Percentiles rank a stretch among this genome's conserved stretches.
Conservation (phyloP, 2,329 filamentous ascomycete species). For the Penicillium sp. region DNA sequence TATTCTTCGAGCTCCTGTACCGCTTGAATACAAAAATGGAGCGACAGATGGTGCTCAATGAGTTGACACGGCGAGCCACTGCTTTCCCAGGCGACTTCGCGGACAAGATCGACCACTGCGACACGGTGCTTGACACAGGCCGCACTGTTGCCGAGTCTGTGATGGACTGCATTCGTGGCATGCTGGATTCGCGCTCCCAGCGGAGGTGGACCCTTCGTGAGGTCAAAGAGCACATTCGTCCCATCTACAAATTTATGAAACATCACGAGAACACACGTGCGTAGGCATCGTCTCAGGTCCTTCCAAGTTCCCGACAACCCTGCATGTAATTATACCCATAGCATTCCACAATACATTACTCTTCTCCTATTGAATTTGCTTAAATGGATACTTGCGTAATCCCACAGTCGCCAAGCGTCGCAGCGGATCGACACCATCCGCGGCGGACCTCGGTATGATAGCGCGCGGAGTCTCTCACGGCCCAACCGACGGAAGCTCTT, state of each 20-base stretch:
- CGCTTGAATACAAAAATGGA: conserved; percentile 49
- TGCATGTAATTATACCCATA: conserved; percentile 9
- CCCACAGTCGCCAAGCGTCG: neutral
- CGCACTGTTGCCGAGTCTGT: conserved; percentile 29
- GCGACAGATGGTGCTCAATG: conserved; percentile 38
- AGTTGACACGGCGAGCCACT: conserved; percentile 31
- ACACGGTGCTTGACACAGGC: conserved; percentile 19
- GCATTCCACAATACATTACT: conserved; percentile 13
- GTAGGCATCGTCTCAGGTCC: neutral
- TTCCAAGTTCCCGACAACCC: neutral
- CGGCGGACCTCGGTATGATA: conserved; percentile 14
- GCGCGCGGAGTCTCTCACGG: conserved; percentile 10
- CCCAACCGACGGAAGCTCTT: conserved; percentile 1
- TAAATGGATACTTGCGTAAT: neutral
- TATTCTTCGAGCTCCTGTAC: conserved; percentile 57
- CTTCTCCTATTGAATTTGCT: neutral
- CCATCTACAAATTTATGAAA: conserved; percentile 20
- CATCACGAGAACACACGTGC: conserved; percentile 5
- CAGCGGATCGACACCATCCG: conserved; percentile 5
- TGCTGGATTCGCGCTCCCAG: conserved; percentile 35
- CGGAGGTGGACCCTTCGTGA: conserved; percentile 35
- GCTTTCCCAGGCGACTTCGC: conserved; percentile 35
- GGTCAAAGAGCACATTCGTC: conserved; percentile 31
- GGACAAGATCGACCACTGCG: conserved; percentile 32
- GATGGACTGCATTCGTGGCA: conserved; percentile 35